phyloP scores from a whole-genome alignment of 2,329 filamentous ascomycete species.

The Aureobasidium mangrovei region DNA sequence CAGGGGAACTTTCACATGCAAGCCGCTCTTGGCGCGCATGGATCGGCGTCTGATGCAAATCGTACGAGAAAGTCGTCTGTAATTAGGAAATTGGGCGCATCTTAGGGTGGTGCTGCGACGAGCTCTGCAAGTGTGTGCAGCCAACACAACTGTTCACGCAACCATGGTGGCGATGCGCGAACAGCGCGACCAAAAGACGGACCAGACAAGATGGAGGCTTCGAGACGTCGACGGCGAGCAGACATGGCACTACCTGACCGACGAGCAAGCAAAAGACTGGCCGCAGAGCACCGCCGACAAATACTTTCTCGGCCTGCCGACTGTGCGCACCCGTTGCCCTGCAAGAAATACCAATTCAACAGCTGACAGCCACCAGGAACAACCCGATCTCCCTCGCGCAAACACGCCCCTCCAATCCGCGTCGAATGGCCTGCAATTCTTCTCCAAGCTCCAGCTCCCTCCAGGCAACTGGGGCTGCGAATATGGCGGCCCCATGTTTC shows the following conservation, averaged over 20 bases:
- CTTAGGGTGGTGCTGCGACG: background rate
- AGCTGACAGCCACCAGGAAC: slow-evolving; percentile 46
- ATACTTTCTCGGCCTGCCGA: slow-evolving; percentile 71
- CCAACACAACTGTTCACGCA: background rate
- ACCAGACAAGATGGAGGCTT: slow-evolving; percentile 75
- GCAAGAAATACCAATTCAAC: background rate
- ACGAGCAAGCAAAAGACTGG: slow-evolving; percentile 65
- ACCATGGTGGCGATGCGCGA: background rate
- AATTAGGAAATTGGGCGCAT: background rate
- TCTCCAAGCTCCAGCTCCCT: slow-evolving; percentile 77
- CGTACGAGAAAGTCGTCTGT: background rate
- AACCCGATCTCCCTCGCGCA: slow-evolving; percentile 62
- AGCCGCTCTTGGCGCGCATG: background rate
- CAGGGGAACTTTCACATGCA: slow-evolving; percentile 5
- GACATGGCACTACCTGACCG: slow-evolving; percentile 86
- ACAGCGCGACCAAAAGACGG: slow-evolving; percentile 43
- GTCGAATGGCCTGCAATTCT: slow-evolving; percentile 77
- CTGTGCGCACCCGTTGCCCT: slow-evolving; percentile 44
- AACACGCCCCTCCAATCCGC: slow-evolving; percentile 68
- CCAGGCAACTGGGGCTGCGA: slow-evolving; percentile 95
- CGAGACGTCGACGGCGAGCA: slow-evolving; percentile 75
- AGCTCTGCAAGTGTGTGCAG: background rate
- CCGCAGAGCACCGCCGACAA: slow-evolving; percentile 85
- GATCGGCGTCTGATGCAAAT: background rate
- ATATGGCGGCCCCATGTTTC: slow-evolving; percentile 95